Evolutionary conservation across 495 filamentous ascomycete species (phyloP), one percentile per base, ranked within the genome.

Genomic region (Astrothelium subdiscretum): DNA sequence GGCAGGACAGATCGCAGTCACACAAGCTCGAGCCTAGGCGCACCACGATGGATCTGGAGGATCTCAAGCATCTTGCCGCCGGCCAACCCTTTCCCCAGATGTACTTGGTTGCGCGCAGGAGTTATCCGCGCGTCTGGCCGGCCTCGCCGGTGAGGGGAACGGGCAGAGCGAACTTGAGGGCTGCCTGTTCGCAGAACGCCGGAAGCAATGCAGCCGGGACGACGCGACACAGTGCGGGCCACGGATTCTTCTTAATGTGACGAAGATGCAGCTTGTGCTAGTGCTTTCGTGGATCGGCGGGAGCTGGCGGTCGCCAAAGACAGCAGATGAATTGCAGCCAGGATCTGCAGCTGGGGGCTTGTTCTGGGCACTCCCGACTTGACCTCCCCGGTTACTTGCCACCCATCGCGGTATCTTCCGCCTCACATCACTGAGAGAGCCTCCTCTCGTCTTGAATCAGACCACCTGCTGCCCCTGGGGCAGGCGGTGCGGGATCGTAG

Each of bases 261-360:
- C 48, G 48, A 54, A 54, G 48, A 54, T 54, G 48, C 48, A 54
- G 48, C 48, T 54, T 20, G 22, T 54, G 24, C 48, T 54, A 54
- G 48, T n/a, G n/a, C n/a, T n/a, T n/a, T n/a, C n/a, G n/a, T 29
- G 48, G 48, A 54, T 54, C 48, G 12, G 48, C 48, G 24, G 48
- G 29, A 26, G 48, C 20, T 20, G 48, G 48, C 29, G 22, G 48
- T 54, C 48, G 48, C 48, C 48, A 54, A 54, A 54, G 24, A 29
- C 22, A 54, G 48, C 48, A 54, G 48, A 54, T 54, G 48, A 54
- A 54, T 26, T 54, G 48, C n/a, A n/a, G 48, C 48, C 26, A 29
- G 48, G 48, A 54, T 54, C 48, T 20, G 48, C 48, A 26, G 6
- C 48, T 54, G 35, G 29, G 22, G 48, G 5, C 48, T 20, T 54